A percentile compares a stretch with the other conserved stretches of the same genome.
Evolutionary conservation across 345 rosid genomes (phyloP).

Genomic region (Cardamine occulta): DNA sequence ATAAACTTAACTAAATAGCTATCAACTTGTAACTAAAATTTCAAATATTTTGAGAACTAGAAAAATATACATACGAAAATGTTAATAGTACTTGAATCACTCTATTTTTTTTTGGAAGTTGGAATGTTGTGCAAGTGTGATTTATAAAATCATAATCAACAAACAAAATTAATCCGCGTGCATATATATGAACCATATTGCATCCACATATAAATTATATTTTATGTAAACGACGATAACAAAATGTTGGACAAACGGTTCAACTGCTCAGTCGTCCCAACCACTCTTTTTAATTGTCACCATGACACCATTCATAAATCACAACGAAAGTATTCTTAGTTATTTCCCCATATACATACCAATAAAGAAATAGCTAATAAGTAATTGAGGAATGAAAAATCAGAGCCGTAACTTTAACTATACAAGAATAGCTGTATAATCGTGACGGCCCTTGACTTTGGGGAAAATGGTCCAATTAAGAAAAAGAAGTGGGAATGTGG

Average conservation of each 20-base stretch:
- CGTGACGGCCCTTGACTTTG: conserved; percentile 31
- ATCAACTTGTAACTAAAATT: too few species aligned
- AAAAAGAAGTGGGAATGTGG: background rate
- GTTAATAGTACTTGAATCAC: background rate
- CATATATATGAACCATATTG: background rate
- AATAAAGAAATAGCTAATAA: background rate
- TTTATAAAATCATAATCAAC: background rate
- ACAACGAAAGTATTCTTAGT: background rate
- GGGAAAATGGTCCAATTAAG: background rate
- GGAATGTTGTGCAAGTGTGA: background rate
- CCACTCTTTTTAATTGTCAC: too few species aligned
- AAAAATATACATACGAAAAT: background rate
- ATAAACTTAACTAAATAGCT: background rate
- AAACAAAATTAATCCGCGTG: background rate
- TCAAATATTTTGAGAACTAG: background rate
- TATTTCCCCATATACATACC: background rate
- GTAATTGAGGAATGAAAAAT: background rate
- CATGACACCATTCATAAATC: too few species aligned
- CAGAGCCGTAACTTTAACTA: background rate
- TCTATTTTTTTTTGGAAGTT: background rate
- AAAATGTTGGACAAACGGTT: background rate
- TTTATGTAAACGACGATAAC: too few species aligned
- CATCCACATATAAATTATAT: background rate
- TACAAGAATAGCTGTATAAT: conserved; percentile 22
- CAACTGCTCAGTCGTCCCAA: background rate